Base-by-base conservation (phyloP, 768 basidiomycete species). In the Xerocomellus dryophilus region DNA sequence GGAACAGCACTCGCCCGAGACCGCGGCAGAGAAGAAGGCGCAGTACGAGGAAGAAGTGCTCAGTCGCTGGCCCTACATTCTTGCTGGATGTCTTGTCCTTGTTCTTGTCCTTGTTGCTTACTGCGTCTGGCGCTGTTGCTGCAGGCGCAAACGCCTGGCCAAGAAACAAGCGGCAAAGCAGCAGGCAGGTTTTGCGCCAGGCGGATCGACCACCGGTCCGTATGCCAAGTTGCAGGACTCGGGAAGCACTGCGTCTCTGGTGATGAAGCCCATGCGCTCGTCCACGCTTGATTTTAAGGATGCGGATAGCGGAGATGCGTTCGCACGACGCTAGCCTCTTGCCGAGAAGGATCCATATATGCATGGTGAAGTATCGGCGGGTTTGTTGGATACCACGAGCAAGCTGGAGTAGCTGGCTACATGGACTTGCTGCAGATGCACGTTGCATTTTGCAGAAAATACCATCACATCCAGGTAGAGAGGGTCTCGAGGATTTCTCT, bases 41-140 rank as follows among this genome's bases (percentile, higher is more conserved):
- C 74, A 75, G 54, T 81, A 82, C 59, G 79, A 83, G 62, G 85
- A 83, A 67, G 73, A 77, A 74, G 74, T 84, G 36, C 77, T 84
- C 61, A 86, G 83, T 63, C 84, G 77, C 54, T 90, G 85, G 88
- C 86, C 84, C 4, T 87, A 85, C 64, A 87, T 88, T 64, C 76
- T 86, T 41, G 57, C 74, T 9, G 88, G 85, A 35, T 81, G 81
- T 57, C 72, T 90, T 25, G 67, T 77, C 3, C 69, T 83, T 54
- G 66, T 83, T 23, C 49, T 77, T 31, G 59, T 82, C 41, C 58
- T 79, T 29, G 52, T 78, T 31, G 80, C 78, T 10, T 72, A 76
- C 50, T 78, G 78, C 56, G 59, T 86, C 21, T 86, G 83, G 81
- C 75, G 74, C 51, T 86, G 83, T 66, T 88, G 86, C 66, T 80